These are phyloP conservation scores for Ogataea corticis DNA, from an alignment of 805 yeast species.

Conservation along the genomic window DNA sequence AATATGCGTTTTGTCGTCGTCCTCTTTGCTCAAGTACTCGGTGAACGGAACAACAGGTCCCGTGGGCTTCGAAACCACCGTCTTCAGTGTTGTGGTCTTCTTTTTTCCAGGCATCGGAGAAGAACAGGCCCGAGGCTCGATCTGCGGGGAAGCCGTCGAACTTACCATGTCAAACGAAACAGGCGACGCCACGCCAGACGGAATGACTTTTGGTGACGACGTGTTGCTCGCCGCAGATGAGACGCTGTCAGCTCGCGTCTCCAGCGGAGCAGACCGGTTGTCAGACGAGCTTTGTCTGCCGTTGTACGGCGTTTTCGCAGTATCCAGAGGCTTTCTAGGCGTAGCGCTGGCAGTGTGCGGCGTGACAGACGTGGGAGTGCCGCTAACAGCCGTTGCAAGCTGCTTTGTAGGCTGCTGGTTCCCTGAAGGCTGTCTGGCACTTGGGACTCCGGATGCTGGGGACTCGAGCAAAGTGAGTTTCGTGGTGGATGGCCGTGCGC, in stretches of 20 bases:
- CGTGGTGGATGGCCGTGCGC: conserved; percentile 50
- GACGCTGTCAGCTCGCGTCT: conserved; percentile 2
- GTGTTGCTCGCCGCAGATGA: conserved; percentile 2
- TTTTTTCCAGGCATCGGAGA: conserved; percentile 25
- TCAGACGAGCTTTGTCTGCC: conserved; percentile 4
- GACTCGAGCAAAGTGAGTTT: conserved; percentile 27
- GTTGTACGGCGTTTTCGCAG: background rate
- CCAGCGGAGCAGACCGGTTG: background rate
- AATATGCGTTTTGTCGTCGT: conserved; percentile 85
- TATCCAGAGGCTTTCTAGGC: background rate
- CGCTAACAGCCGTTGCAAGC: background rate
- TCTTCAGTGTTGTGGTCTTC: conserved; percentile 41
- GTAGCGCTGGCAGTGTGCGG: background rate
- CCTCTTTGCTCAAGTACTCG: conserved; percentile 67
- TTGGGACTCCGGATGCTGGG: conserved; percentile 29
- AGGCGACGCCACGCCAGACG: conserved; percentile 21
- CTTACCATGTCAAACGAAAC: conserved; percentile 1
- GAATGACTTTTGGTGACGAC: conserved; percentile 3
- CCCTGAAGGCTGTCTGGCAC: conserved; percentile 30
- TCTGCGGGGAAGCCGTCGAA: background rate
- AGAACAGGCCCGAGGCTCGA: background rate
- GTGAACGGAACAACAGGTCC: conserved; percentile 75
- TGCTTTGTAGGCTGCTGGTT: conserved; percentile 12
- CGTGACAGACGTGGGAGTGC: background rate
- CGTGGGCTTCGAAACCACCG: conserved; percentile 55